phyloP scores from a whole-genome alignment of 257 asterid genomes.

The Fraxinus quadrangulata region DNA sequence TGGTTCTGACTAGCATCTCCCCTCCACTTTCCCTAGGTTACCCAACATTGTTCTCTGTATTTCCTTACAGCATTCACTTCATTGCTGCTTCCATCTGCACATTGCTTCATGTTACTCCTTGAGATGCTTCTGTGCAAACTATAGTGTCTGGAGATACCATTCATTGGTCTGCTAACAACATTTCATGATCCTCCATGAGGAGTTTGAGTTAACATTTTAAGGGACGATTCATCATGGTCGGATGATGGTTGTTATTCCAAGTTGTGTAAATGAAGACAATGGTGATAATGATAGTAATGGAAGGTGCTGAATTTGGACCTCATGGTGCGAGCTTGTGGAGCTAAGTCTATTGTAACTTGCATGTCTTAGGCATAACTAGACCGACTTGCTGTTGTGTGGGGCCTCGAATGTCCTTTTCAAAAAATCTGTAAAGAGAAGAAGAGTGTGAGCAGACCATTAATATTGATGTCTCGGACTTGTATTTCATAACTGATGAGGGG shows the following conservation, averaged over 20 bases:
- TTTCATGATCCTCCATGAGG: neutral
- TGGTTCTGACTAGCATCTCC: neutral
- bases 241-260: conserved; percentile 12
- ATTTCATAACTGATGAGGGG: conserved; percentile 36
- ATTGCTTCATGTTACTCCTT: neutral
- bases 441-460: conserved; percentile 27
- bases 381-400: conserved; percentile 35
- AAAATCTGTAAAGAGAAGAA: conserved; percentile 46
- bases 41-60: neutral
- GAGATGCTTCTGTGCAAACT: neutral
- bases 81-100: neutral
- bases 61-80: neutral
- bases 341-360: conserved; percentile 37
- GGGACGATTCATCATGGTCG: neutral
- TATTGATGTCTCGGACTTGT: conserved; percentile 52
- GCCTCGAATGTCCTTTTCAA: conserved; percentile 42
- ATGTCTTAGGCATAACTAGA: conserved; percentile 35
- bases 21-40: neutral
- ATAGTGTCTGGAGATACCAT: neutral
- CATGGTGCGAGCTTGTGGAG: conserved; percentile 18
- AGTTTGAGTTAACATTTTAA: neutral
- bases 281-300: conserved; percentile 30
- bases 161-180: neutral
- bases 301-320: conserved; percentile 42
- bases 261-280: neutral